Percentiles rank a stretch among this genome's conserved stretches.
Conservation (phyloP, 2,329 filamentous ascomycete species). For the Colletotrichum gloeosporioides region DNA sequence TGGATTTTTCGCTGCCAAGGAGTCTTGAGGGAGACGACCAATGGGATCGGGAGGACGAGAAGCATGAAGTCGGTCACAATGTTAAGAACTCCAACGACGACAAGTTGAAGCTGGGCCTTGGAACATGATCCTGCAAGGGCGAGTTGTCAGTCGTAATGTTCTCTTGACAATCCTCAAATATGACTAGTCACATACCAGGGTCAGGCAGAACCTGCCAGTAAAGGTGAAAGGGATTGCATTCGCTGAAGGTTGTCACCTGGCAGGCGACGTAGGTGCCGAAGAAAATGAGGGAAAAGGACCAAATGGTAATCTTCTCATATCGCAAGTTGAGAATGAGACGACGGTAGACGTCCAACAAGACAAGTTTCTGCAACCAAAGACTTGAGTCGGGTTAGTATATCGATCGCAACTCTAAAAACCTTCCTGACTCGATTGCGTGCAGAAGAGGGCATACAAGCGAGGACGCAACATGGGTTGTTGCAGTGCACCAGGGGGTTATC, state of each 20-base stretch:
- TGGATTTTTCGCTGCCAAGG: conserved; percentile 34
- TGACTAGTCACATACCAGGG: conserved; percentile 31
- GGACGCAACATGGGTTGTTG: not conserved
- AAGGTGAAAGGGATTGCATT: conserved; percentile 52
- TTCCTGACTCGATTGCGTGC: not conserved
- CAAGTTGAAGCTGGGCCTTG: conserved; percentile 35
- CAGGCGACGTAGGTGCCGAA: conserved; percentile 34
- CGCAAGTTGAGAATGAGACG: conserved; percentile 27
- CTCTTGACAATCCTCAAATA: not conserved
- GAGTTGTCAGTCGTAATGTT: not conserved
- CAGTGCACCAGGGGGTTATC: not conserved
- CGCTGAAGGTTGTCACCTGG: conserved; percentile 37
- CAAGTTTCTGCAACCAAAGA: conserved; percentile 33
- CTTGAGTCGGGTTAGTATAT: conserved; percentile 15
- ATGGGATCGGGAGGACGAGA: conserved; percentile 31
- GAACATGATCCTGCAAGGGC: conserved; percentile 27
- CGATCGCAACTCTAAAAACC: not conserved
- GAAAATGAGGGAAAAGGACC: conserved; percentile 30
- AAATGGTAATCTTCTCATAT: conserved; percentile 28
- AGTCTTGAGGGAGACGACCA: conserved; percentile 33
- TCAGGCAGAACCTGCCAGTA: conserved; percentile 61
- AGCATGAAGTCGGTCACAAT: conserved; percentile 36
- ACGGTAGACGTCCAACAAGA: conserved; percentile 30
- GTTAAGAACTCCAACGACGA: conserved; percentile 37
- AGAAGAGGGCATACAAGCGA: not conserved